Base-by-base conservation (phyloP, 2,329 filamentous ascomycete genomes). In the Aspergillus chevalieri region DNA sequence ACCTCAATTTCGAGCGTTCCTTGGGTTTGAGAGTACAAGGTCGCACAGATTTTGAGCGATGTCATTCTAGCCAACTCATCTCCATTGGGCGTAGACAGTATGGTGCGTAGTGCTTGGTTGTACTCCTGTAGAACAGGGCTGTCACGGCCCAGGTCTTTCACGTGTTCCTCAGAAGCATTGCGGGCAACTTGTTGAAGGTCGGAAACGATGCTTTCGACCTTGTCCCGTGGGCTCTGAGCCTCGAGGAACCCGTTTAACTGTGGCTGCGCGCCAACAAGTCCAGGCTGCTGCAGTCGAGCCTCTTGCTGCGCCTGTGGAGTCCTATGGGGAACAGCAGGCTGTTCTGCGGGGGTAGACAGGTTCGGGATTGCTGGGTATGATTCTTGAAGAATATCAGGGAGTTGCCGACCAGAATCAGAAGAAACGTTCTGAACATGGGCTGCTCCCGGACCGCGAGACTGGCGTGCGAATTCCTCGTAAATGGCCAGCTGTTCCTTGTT, bases 401-500 rank as follows among this genome's bases (percentile, higher is more conserved):
- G 66, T 56, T 83, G 81, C 49, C 82, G 78, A 43, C 77, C 77
- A 48, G 75, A 76, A 54, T 84, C 82, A 44, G 80, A 78, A 2
- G 80, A 80, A 7, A 72, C 67, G 67, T 65, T 83, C 66, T 68
- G 82, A 64, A 64, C 77, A 65, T 72, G 83, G 67, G 53, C 78
- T 58, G 64, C 77, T 66, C 63, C 68, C 39, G 79, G 70, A n/a
- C 79, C 81, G 49, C 89, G 85, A 24, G 89, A 85, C 65, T 95
- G 89, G 49, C 90, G 81, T 8, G 89, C 89, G 68, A 98, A 98
- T 55, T 97, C 91, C 63, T 97, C 91, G 63, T 98, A 98, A 22
- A 98, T 94, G 9, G 88, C 88, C 75, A 97, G 82, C 63, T 98
- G 93, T 61, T 96, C 89, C 21, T 86, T 79, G 63, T 95, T 97